phyloP scores from a whole-genome alignment of 192 early-diverging fungal species.

The Spizellomyces punctatus region DNA sequence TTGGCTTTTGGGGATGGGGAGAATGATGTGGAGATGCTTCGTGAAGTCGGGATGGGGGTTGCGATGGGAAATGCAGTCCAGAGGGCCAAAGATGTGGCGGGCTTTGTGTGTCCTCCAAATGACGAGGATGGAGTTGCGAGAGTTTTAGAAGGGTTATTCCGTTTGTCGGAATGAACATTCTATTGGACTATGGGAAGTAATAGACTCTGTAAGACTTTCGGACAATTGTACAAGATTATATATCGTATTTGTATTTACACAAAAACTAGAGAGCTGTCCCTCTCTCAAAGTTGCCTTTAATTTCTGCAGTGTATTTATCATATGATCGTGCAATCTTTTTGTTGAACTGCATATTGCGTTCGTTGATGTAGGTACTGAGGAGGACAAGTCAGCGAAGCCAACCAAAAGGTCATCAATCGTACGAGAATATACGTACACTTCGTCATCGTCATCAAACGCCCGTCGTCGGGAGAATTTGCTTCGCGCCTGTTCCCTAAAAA shows the following conservation, averaged over 20 bases:
- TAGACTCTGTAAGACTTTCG: neutral
- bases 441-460: slow-evolving; percentile 78
- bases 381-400: neutral
- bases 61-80: slow-evolving; percentile 13
- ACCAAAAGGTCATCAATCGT: neutral
- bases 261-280: slow-evolving; percentile 24
- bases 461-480: slow-evolving; percentile 69
- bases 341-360: slow-evolving; percentile 94
- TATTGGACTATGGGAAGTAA: neutral
- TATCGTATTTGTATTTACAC: neutral
- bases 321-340: slow-evolving; percentile 94
- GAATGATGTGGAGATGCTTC: slow-evolving; percentile 25
- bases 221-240: neutral
- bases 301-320: slow-evolving; percentile 93
- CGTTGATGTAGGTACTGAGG: slow-evolving; percentile 91
- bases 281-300: slow-evolving; percentile 66
- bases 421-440: slow-evolving; percentile 35
- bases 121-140: slow-evolving; percentile 18
- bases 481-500: slow-evolving; percentile 27
- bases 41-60: slow-evolving; percentile 8
- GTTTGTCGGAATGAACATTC: neutral
- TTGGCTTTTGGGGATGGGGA: slow-evolving; percentile 28
- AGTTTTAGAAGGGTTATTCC: slow-evolving; percentile 19
- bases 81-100: slow-evolving; percentile 5
- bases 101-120: neutral